phyloP scores from a whole-genome alignment of 768 basidiomycete genomes.

The Leucocoprinus leucothites region DNA sequence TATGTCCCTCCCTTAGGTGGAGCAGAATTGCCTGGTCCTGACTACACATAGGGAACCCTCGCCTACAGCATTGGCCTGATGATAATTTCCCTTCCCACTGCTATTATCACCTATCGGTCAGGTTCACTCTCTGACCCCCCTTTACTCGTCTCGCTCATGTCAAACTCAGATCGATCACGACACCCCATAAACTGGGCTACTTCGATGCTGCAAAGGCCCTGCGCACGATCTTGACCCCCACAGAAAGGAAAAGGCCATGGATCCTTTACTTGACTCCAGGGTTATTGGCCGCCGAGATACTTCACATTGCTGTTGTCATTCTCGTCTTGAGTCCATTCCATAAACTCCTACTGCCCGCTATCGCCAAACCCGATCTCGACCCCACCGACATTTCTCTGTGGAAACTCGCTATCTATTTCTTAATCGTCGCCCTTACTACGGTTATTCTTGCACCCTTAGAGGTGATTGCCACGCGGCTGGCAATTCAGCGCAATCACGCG shows the following conservation, averaged over 20 bases:
- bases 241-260: conserved; percentile 78
- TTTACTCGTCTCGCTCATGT: no score
- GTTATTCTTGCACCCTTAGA: conserved; percentile 70
- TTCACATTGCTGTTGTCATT: conserved; percentile 44
- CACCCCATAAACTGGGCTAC: conserved; percentile 73
- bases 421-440: conserved; percentile 55
- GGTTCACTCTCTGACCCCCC: conserved; percentile 14
- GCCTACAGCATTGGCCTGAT: conserved; percentile 64
- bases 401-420: conserved; percentile 53
- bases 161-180: conserved; percentile 67
- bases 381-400: conserved; percentile 43
- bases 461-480: conserved; percentile 73
- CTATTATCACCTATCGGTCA: conserved; percentile 76
- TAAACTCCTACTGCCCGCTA: conserved; percentile 41
- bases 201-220: conserved; percentile 55
- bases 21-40: background rate
- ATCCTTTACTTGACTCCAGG: conserved; percentile 78
- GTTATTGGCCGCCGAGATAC: conserved; percentile 56
- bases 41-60: conserved; percentile 45
- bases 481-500: conserved; percentile 83
- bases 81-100: conserved; percentile 63
- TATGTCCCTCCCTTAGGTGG: conserved; percentile 14
- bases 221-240: conserved; percentile 74
- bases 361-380: conserved; percentile 28
- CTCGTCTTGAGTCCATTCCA: conserved; percentile 45